These are phyloP conservation scores for Rhizopogon rudus DNA, from an alignment of 768 basidiomycete genomes.

Conservation along the genomic window DNA sequence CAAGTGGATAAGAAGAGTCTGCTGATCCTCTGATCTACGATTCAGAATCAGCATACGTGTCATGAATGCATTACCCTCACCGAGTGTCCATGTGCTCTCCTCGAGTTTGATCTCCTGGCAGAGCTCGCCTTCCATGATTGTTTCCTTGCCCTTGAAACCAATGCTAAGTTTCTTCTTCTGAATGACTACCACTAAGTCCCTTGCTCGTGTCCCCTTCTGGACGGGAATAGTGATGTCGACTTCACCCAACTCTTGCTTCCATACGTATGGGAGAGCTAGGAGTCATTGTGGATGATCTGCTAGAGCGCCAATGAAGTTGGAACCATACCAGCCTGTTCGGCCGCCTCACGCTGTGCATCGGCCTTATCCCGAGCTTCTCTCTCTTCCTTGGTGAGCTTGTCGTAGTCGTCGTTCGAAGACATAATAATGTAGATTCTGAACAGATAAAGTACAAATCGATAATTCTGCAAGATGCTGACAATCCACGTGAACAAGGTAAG, in stretches of 20 bases:
- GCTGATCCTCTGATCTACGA: conserved; percentile 64
- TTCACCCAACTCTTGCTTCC: conserved; percentile 88
- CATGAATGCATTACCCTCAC: conserved; percentile 41
- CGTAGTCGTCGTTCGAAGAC: conserved; percentile 50
- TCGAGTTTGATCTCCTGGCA: conserved; percentile 94
- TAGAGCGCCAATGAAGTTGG: conserved; percentile 13
- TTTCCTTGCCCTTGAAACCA: conserved; percentile 79
- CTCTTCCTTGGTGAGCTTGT: conserved; percentile 73
- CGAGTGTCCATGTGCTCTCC: conserved; percentile 94
- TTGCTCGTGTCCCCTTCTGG: conserved; percentile 80
- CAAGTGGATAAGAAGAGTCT: conserved; percentile 67
- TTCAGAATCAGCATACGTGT: conserved; percentile 5
- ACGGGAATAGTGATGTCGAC: conserved; percentile 82
- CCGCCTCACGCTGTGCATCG: conserved; percentile 62
- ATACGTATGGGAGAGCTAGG: conserved; percentile 81
- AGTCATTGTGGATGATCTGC: conserved; percentile 14
- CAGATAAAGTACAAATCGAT: too few species aligned
- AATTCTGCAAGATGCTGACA: too few species aligned
- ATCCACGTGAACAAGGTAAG: conserved; percentile 19
- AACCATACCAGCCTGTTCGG: conserved; percentile 79
- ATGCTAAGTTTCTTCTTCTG: conserved; percentile 81
- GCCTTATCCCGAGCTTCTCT: conserved; percentile 66
- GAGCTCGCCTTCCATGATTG: conserved; percentile 84
- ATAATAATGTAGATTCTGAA: conserved; percentile 20
- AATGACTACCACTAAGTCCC: conserved; percentile 67